These are phyloP conservation scores for Suhomyces faveliae DNA, from an alignment of 805 yeast genomes.

Conservation along the genomic window DNA sequence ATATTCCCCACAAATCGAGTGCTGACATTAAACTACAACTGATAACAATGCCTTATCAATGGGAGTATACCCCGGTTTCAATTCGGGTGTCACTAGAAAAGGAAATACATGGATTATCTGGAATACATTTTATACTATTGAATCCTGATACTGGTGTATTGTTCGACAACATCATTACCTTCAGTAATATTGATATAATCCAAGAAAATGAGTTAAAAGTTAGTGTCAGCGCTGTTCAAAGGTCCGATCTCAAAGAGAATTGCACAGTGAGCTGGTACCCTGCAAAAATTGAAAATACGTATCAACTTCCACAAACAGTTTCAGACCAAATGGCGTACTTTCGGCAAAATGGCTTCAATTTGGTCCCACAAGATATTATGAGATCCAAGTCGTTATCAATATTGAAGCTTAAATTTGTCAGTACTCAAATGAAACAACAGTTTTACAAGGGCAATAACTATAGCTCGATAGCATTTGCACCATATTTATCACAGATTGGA, in stretches of 20 bases:
- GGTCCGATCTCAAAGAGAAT: neutral
- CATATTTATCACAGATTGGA: slow-evolving; percentile 1
- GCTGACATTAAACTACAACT: neutral
- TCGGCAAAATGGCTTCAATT: slow-evolving; percentile 20
- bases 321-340: slow-evolving; percentile 18
- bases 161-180: neutral
- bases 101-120: slow-evolving; percentile 20
- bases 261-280: slow-evolving; percentile 11
- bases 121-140: slow-evolving; percentile 17
- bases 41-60: slow-evolving; percentile 4
- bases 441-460: slow-evolving; percentile 3
- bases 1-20: neutral
- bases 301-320: neutral
- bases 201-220: neutral
- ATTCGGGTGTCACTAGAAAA: slow-evolving; percentile 18
- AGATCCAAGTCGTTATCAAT: slow-evolving; percentile 2
- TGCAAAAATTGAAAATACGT: neutral
- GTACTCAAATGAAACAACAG: neutral
- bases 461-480: neutral
- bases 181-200: neutral
- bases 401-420: slow-evolving; percentile 1
- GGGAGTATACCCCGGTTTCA: slow-evolving; percentile 22
- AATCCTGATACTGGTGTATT: neutral
- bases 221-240: neutral
- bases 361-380: slow-evolving; percentile 20